phyloP scores from a whole-genome alignment of 495 filamentous ascomycete species.

The Coniosporium apollinis region DNA sequence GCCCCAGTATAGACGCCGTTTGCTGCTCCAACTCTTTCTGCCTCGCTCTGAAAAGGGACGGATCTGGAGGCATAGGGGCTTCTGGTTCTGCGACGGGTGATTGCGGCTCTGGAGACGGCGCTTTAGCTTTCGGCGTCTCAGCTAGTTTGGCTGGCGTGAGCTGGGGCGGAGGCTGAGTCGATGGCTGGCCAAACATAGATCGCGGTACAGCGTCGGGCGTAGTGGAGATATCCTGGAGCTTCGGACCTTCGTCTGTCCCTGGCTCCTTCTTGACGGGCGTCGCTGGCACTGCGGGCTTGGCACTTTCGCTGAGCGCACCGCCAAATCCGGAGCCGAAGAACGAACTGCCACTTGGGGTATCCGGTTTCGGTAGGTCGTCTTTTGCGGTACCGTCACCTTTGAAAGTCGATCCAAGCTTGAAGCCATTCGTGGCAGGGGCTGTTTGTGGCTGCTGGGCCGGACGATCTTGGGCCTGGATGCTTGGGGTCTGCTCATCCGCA shows the following conservation, averaged over 20 bases:
- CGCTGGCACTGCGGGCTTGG: slow-evolving; percentile 23
- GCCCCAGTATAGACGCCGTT: too few relatives aligned
- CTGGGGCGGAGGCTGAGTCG: neutral
- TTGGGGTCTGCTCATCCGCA: slow-evolving; percentile 3
- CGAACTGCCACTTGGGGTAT: slow-evolving; percentile 18
- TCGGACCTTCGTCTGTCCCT: slow-evolving; percentile 36
- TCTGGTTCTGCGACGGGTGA: slow-evolving; percentile 20
- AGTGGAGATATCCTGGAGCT: slow-evolving; percentile 30
- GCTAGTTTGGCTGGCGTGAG: neutral
- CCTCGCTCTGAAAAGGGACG: slow-evolving; percentile 47
- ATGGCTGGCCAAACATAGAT: neutral
- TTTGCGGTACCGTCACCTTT: slow-evolving; percentile 52
- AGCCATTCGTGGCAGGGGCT: slow-evolving; percentile 28
- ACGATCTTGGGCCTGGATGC: slow-evolving; percentile 7
- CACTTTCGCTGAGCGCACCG: slow-evolving; percentile 33
- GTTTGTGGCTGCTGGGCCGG: slow-evolving; percentile 28
- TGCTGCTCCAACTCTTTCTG: too few relatives aligned
- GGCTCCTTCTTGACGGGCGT: slow-evolving; percentile 38
- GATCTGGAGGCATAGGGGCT: slow-evolving; percentile 57
- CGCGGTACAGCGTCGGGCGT: slow-evolving; percentile 25
- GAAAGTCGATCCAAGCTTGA: slow-evolving; percentile 66
- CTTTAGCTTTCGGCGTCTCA: neutral
- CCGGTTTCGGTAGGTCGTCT: slow-evolving; percentile 39
- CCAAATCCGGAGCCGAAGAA: slow-evolving; percentile 34
- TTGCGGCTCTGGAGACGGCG: slow-evolving; percentile 13